phyloP scores from a whole-genome alignment of 208 protist species.

The Leishmania major region DNA sequence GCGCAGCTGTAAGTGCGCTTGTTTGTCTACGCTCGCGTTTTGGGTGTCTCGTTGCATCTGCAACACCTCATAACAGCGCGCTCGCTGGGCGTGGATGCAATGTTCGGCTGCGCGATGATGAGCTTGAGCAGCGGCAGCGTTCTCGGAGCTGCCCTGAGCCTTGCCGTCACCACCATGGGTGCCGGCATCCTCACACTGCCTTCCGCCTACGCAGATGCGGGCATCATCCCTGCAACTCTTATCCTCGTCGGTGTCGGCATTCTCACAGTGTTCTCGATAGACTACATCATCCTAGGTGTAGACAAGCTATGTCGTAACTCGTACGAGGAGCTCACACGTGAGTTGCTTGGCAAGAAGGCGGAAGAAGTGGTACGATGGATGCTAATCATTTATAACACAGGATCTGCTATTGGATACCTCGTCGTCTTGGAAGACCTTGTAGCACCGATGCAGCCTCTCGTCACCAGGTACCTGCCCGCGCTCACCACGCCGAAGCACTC shows the following conservation, averaged over 20 bases:
- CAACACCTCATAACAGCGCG: neutral
- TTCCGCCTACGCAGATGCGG: constrained; percentile 67
- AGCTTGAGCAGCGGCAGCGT: constrained; percentile 36
- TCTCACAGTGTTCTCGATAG: constrained; percentile 67
- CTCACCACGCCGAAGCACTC: constrained; percentile 62
- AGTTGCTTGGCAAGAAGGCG: constrained; percentile 46
- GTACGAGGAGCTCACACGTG: constrained; percentile 77
- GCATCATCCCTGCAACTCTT: constrained; percentile 45
- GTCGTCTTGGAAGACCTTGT: constrained; percentile 67
- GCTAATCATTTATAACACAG: constrained; percentile 64
- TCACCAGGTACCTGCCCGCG: constrained; percentile 42
- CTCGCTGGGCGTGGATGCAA: neutral
- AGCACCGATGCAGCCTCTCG: constrained; percentile 54
- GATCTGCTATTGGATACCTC: constrained; percentile 66
- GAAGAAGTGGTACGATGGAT: constrained; percentile 68
- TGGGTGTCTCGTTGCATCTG: neutral
- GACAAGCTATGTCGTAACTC: constrained; percentile 73
- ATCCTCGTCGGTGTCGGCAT: constrained; percentile 53
- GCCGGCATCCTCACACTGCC: constrained; percentile 78
- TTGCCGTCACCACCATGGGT: constrained; percentile 80
- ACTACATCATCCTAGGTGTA: constrained; percentile 64
- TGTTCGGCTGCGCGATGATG: neutral
- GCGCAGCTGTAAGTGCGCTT: neutral
- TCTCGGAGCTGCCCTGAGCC: constrained; percentile 58
- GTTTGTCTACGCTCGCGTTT: neutral